Percentiles rank a stretch among this genome's conserved stretches.
Conservation (phyloP, 805 yeast genomes). For the Pichia cephalocereana region DNA sequence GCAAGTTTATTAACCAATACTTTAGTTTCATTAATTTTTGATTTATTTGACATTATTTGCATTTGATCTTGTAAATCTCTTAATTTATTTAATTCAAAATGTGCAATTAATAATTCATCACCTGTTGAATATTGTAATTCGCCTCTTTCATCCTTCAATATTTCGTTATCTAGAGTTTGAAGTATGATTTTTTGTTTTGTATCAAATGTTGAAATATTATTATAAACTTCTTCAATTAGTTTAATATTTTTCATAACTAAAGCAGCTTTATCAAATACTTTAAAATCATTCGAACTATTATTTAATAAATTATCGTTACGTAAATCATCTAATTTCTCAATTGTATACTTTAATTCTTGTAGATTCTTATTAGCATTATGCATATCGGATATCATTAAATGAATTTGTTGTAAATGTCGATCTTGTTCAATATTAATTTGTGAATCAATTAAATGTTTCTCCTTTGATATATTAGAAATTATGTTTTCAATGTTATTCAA, state of each 20-base stretch:
- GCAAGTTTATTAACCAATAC: conserved; percentile 54
- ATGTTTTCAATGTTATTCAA: conserved; percentile 43
- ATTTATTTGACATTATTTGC: conserved; percentile 36
- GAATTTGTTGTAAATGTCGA: conserved; percentile 29
- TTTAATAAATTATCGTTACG: conserved; percentile 30
- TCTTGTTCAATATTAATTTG: conserved; percentile 64
- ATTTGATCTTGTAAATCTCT: conserved; percentile 77
- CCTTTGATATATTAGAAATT: conserved; percentile 50
- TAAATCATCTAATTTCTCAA: conserved; percentile 26
- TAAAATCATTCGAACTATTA: conserved; percentile 55
- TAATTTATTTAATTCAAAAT: conserved; percentile 58
- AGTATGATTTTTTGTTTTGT: conserved; percentile 42
- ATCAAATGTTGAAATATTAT: conserved; percentile 50
- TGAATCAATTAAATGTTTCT: conserved; percentile 65
- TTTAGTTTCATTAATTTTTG: conserved; percentile 48
- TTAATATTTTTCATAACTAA: conserved; percentile 62
- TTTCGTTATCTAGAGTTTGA: conserved; percentile 35
- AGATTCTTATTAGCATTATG: conserved; percentile 34
- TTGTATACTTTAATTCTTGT: conserved; percentile 35
- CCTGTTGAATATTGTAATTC: conserved; percentile 25
- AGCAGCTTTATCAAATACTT: conserved; percentile 58
- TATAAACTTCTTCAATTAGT: conserved; percentile 56
- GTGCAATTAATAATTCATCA: conserved; percentile 56
- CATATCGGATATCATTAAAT: conserved; percentile 15
- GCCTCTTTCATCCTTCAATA: conserved; percentile 11